Base-by-base conservation (phyloP, 2,329 filamentous ascomycete genomes). In the Fusarium illudens region DNA sequence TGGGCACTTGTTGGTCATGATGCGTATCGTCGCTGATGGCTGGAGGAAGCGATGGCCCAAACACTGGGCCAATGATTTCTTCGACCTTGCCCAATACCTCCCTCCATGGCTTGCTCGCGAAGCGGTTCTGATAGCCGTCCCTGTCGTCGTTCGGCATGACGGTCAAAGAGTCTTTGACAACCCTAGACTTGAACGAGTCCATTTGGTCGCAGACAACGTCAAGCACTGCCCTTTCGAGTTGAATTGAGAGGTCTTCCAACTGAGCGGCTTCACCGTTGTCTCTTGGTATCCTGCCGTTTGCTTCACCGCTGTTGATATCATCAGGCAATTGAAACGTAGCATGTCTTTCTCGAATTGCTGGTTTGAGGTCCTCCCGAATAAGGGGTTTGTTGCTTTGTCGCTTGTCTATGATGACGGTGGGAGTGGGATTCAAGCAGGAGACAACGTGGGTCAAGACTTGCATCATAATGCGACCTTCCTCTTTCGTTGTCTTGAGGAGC, bases 311-410 rank as follows among this genome's bases (percentile, higher is more conserved):
- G 15, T n/a, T 44, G 3, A n/a, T 25, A 11, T 13, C 8, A 17
- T 39, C 37, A 15, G 12, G 2, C 7, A 6, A 15, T 6, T 7
- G n/a, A 30, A 48, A 30, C 6, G 25, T 17, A 9, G 9, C 4
- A 10, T 29, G 27, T n/a, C 19, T 32, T 20, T 15, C 13, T 11
- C 9, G 19, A 20, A 50, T 19, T 10, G 19, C 29, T n/a, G 29
- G 29, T 12, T 50, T 50, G 29, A 50, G 46, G 19, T 50, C 46
- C 13, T 50, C 17, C 13, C 46, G 46, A 25, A 51, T 51, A 3
- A 51, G 49, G 4, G 55, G 44, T 19, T 58, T 58, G 44, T 50
- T 58, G 42, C 42, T 58, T n/a, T 58, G n/a, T 25, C 55, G 34
- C 12, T 27, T 20, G n/a, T 58, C 25, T 10, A 30, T 13, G 6